phyloP scores from a whole-genome alignment of 1,284 basidiomycete species.

The Cystobasidiaceae sp. region DNA sequence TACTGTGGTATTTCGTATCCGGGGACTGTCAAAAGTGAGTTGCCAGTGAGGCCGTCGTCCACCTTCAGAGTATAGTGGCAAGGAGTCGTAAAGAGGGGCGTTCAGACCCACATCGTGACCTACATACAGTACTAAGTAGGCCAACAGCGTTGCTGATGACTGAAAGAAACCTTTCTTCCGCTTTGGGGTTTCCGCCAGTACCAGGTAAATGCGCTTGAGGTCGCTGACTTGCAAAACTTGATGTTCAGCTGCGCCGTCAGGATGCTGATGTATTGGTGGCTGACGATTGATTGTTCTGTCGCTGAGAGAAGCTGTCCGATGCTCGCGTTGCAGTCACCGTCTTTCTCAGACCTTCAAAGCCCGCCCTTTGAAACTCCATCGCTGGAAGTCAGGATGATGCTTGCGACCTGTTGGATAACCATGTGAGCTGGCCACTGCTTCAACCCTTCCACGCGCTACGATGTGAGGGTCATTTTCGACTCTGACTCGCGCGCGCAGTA shows the following conservation, averaged over 20 bases:
- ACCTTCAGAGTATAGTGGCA: too few relatives aligned
- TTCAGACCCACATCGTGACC: too few relatives aligned
- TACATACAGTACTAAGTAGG: too few relatives aligned
- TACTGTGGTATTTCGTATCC: too few relatives aligned
- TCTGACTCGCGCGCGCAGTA: slow-evolving; percentile 17
- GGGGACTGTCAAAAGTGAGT: too few relatives aligned
- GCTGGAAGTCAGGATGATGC: background rate
- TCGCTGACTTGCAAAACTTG: too few relatives aligned
- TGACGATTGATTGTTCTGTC: background rate
- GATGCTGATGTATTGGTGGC: background rate
- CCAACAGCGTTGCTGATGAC: too few relatives aligned
- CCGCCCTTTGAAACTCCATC: background rate
- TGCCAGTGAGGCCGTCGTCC: too few relatives aligned
- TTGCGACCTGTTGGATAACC: background rate
- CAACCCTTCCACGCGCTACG: slow-evolving; percentile 27
- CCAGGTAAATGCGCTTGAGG: background rate
- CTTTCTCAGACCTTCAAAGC: background rate
- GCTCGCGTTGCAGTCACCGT: background rate
- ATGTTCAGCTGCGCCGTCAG: background rate
- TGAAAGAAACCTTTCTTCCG: too few relatives aligned
- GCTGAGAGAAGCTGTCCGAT: slow-evolving; percentile 10
- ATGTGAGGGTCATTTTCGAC: slow-evolving; percentile 15
- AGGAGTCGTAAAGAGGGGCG: too few relatives aligned
- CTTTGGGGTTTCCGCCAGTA: too few relatives aligned
- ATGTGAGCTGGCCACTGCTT: slow-evolving; percentile 28